Evolutionary conservation across 176 grass and related monocot genomes (phyloP).

Genomic region (Triticum urartu): DNA sequence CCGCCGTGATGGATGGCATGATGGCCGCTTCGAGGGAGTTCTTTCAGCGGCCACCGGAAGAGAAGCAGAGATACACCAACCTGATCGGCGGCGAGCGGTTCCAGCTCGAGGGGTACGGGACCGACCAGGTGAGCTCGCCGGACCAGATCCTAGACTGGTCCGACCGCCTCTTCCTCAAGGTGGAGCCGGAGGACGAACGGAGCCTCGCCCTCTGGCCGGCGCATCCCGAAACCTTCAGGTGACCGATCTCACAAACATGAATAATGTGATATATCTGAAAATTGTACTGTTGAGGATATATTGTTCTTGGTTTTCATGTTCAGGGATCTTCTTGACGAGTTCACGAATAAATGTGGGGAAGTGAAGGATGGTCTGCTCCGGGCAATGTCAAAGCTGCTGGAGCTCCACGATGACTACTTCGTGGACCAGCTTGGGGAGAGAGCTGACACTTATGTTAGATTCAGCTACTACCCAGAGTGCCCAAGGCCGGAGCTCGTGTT

Average conservation of each 20-base stretch:
- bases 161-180: slow-evolving; percentile 50
- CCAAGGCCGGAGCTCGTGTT: slow-evolving; percentile 43
- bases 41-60: slow-evolving; percentile 37
- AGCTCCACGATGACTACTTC: slow-evolving; percentile 34
- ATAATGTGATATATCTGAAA: too few species aligned
- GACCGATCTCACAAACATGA: not conserved
- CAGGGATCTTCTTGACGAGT: slow-evolving; percentile 44
- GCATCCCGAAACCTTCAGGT: slow-evolving; percentile 45
- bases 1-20: slow-evolving; percentile 43
- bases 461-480: slow-evolving; percentile 53
- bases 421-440: not conserved
- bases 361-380: slow-evolving; percentile 1
- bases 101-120: slow-evolving; percentile 52
- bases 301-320: not conserved
- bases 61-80: slow-evolving; percentile 48
- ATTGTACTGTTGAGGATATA: too few species aligned
- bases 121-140: slow-evolving; percentile 19
- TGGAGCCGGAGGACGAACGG: slow-evolving; percentile 46
- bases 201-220: slow-evolving; percentile 39
- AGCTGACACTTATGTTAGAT: not conserved
- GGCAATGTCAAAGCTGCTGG: slow-evolving; percentile 27
- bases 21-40: slow-evolving; percentile 43
- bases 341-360: slow-evolving; percentile 6
- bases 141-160: slow-evolving; percentile 7
- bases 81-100: slow-evolving; percentile 39